Percentiles rank a stretch among this genome's conserved stretches.
Conservation (phyloP, 805 yeast species). For the Schizosaccharomyces osmophilus region DNA sequence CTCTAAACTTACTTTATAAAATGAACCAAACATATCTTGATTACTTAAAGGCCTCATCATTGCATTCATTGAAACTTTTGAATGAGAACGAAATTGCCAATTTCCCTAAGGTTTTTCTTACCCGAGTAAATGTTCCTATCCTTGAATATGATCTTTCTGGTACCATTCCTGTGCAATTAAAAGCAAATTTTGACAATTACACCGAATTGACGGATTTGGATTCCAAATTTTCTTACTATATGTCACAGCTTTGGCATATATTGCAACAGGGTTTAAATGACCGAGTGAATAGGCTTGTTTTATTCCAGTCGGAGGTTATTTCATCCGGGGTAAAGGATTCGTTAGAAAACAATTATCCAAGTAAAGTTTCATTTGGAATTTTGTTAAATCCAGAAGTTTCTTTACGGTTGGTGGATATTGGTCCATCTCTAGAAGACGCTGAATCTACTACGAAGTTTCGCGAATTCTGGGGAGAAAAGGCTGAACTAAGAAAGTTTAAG, state of each 20-base stretch:
- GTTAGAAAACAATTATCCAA: constrained; percentile 6
- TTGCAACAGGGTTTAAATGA: constrained; percentile 16
- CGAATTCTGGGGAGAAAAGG: constrained; percentile 68
- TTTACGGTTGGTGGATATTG: constrained; percentile 66
- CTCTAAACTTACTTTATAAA: constrained; percentile 54
- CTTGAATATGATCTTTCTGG: constrained; percentile 43
- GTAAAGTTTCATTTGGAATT: constrained; percentile 27
- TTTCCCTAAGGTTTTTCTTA: constrained; percentile 51
- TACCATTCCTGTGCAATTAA: constrained; percentile 20
- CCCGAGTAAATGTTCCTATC: constrained; percentile 22
- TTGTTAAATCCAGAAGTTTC: constrained; percentile 44
- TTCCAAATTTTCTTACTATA: neutral
- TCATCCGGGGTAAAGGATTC: constrained; percentile 6
- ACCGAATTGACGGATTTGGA: neutral
- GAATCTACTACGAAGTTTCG: constrained; percentile 42
- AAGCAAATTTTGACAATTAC: neutral
- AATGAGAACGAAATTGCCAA: constrained; percentile 63
- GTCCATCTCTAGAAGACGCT: constrained; percentile 45
- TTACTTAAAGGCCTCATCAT: constrained; percentile 37
- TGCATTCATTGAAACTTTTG: constrained; percentile 37
- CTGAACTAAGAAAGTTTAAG: constrained; percentile 73
- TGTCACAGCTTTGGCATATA: constrained; percentile 1
- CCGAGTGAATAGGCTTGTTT: constrained; percentile 13
- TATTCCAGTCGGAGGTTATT: constrained; percentile 15
- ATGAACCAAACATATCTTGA: constrained; percentile 47